phyloP scores from a whole-genome alignment of 768 basidiomycete species.

The Suillus paluster region DNA sequence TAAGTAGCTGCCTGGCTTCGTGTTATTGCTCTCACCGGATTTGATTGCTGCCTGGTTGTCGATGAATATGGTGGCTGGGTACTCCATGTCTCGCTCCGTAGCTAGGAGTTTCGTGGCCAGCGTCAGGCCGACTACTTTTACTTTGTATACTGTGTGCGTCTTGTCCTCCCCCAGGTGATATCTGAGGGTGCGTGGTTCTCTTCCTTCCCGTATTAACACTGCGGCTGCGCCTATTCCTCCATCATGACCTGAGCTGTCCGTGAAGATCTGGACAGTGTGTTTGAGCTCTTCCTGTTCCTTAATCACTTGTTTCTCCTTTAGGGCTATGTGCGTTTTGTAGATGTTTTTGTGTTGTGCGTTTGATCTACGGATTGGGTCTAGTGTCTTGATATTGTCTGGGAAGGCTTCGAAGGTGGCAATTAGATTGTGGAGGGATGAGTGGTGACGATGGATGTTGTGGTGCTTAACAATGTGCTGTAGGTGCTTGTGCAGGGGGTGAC shows the following conservation, averaged over 20 bases:
- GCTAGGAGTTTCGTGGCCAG: constrained; percentile 13
- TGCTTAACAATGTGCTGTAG: not conserved
- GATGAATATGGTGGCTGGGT: not conserved
- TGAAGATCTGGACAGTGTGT: not conserved
- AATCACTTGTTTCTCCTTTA: not conserved
- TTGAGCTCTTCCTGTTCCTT: not conserved
- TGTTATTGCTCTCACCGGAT: not conserved
- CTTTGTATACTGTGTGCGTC: constrained; percentile 23
- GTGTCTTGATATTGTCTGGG: not conserved
- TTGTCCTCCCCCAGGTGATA: constrained; percentile 2
- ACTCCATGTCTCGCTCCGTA: not conserved
- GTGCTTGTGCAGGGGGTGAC: constrained; percentile 2
- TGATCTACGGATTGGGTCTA: not conserved
- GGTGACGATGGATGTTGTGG: not conserved
- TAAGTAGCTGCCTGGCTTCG: constrained; percentile 10
- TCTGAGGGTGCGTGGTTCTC: not conserved
- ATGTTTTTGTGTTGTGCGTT: not conserved
- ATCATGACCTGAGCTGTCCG: not conserved
- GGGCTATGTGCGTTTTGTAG: not conserved
- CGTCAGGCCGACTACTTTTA: constrained; percentile 14
- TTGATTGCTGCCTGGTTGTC: constrained; percentile 20
- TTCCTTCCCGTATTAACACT: not conserved
- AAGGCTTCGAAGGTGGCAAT: constrained; percentile 3
- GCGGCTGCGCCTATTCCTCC: not conserved
- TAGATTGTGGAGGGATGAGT: constrained; percentile 19